Conservation (phyloP, 768 basidiomycete genomes). For the Lepiota brunneoincarnata region DNA sequence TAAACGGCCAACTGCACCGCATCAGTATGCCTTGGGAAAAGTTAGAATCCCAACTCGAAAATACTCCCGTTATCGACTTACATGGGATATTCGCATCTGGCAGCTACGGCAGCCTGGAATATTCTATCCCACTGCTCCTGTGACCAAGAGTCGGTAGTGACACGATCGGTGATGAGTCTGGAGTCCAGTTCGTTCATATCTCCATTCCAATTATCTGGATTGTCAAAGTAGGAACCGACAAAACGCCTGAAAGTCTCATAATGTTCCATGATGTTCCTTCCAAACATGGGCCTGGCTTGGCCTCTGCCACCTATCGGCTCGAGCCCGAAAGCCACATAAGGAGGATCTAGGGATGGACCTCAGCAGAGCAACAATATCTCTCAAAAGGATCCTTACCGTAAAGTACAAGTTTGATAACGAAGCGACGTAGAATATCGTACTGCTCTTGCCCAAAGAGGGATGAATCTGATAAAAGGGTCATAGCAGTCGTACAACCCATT, state of each 20-base stretch:
- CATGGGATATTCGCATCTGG: constrained; percentile 19
- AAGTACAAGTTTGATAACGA: constrained; percentile 28
- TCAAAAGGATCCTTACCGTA: constrained; percentile 24
- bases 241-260: constrained; percentile 23
- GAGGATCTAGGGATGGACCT: constrained; percentile 29
- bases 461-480: constrained; percentile 27
- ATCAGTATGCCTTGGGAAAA: constrained; percentile 14
- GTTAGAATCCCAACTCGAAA: not conserved
- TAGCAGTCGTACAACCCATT: constrained; percentile 25
- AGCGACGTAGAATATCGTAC: constrained; percentile 24
- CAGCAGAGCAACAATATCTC: not conserved
- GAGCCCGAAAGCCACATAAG: constrained; percentile 26
- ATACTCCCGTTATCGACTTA: constrained; percentile 9
- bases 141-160: constrained; percentile 21
- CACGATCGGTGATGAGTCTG: constrained; percentile 15
- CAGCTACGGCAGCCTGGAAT: constrained; percentile 15
- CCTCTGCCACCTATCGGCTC: constrained; percentile 18
- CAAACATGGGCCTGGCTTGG: constrained; percentile 20
- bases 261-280: constrained; percentile 20
- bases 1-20: constrained; percentile 21
- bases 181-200: constrained; percentile 20
- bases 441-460: constrained; percentile 18
- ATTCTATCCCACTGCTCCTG: constrained; percentile 17
- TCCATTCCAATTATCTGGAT: constrained; percentile 17
- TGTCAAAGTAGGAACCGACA: constrained; percentile 28